Conservation (phyloP, 139 green algal species). For the Dunaliella sp. region DNA sequence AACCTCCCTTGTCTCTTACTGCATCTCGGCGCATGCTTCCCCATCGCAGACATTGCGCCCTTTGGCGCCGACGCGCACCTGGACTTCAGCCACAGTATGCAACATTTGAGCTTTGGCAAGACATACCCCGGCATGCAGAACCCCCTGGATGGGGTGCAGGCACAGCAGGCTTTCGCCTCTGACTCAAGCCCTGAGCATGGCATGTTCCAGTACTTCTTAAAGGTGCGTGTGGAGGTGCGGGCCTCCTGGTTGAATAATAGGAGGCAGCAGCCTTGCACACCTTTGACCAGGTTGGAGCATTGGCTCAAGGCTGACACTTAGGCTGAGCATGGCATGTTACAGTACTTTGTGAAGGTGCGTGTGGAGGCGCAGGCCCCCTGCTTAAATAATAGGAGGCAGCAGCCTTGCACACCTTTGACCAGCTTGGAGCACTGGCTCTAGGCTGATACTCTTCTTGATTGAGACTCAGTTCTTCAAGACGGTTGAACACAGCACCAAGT, state of each 20-base stretch:
- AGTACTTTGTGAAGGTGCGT: slow-evolving; percentile 95
- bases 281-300: not conserved
- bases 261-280: not conserved
- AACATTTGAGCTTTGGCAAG: slow-evolving; percentile 50
- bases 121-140: slow-evolving; percentile 78
- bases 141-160: slow-evolving; percentile 66
- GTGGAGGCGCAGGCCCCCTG: not conserved
- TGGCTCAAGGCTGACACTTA: not conserved
- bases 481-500: too few species aligned
- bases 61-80: slow-evolving; percentile 16
- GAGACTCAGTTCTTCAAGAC: too few species aligned
- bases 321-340: not conserved
- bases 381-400: slow-evolving; percentile 4
- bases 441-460: not conserved
- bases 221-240: slow-evolving; percentile 49
- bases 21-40: not conserved
- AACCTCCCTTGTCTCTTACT: too few species aligned
- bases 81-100: slow-evolving; percentile 87
- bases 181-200: slow-evolving; percentile 40
- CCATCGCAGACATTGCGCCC: not conserved
- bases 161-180: not conserved
- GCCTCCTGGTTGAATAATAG: not conserved
- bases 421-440: not conserved
- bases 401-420: too few species aligned
- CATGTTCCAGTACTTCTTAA: slow-evolving; percentile 98